Evolutionary conservation across 768 basidiomycete genomes (phyloP).

Genomic region (Rhizopogon sp.): DNA sequence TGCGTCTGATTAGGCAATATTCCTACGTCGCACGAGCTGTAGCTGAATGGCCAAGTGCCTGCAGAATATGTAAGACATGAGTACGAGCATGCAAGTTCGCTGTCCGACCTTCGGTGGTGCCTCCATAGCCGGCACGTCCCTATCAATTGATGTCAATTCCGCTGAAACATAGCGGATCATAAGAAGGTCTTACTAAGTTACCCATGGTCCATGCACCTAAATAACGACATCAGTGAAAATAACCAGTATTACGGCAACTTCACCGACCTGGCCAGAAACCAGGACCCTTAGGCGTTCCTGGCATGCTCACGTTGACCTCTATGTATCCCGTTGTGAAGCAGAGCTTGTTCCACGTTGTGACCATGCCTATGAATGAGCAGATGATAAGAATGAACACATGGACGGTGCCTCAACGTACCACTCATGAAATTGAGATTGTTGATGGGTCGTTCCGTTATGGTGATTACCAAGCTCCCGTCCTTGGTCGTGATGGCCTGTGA

Average conservation of each 20-base stretch:
- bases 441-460: conserved; percentile 60
- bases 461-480: conserved; percentile 77
- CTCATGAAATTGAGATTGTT: conserved; percentile 84
- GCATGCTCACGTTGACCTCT: conserved; percentile 75
- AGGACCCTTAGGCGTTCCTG: conserved; percentile 52
- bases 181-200: conserved; percentile 39
- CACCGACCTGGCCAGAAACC: conserved; percentile 80
- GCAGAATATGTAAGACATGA: conserved; percentile 7
- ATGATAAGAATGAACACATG: not conserved
- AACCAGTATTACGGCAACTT: conserved; percentile 27
- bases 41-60: conserved; percentile 75
- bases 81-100: not conserved
- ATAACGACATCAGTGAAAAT: conserved; percentile 2
- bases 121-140: conserved; percentile 85
- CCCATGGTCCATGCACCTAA: conserved; percentile 74
- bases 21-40: conserved; percentile 80
- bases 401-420: conserved; percentile 37
- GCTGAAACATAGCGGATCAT: not conserved
- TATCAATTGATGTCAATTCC: conserved; percentile 32
- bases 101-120: conserved; percentile 67
- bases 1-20: conserved; percentile 80
- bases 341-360: conserved; percentile 90
- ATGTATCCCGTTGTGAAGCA: conserved; percentile 93
- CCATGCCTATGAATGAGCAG: conserved; percentile 42
- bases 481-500: conserved; percentile 63